Conservation (phyloP, 2,329 filamentous ascomycete species). For the Hirsutella rhossiliensis region DNA sequence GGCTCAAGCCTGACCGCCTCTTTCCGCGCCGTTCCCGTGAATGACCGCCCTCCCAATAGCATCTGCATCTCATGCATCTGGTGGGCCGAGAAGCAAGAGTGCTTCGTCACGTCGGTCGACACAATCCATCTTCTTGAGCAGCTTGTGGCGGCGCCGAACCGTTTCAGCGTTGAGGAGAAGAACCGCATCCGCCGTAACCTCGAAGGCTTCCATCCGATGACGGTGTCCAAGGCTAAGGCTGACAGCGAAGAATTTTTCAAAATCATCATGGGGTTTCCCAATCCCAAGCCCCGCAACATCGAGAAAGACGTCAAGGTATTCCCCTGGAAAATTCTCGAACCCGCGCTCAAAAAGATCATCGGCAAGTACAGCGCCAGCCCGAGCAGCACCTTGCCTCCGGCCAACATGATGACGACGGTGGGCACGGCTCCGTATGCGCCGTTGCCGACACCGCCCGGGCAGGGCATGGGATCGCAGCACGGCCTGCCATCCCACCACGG, state of each 20-base stretch:
- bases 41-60: conserved; percentile 70
- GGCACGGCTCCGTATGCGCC: conserved; percentile 27
- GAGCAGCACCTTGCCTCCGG: conserved; percentile 22
- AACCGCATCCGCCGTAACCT: conserved; percentile 93
- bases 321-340: conserved; percentile 80
- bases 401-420: conserved; percentile 28
- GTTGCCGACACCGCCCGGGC: conserved; percentile 33
- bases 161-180: conserved; percentile 96
- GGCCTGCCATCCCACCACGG: conserved; percentile 13
- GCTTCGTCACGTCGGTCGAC: conserved; percentile 91
- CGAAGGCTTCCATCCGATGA: conserved; percentile 84
- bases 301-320: conserved; percentile 99
- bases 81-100: conserved; percentile 87
- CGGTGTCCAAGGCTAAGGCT: conserved; percentile 82
- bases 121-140: conserved; percentile 93
- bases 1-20: conserved; percentile 71
- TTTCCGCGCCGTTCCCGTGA: conserved; percentile 67
- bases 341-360: conserved; percentile 94
- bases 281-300: conserved; percentile 91
- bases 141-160: conserved; percentile 59
- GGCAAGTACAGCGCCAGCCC: conserved; percentile 70
- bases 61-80: conserved; percentile 96
- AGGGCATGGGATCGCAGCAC: conserved; percentile 18
- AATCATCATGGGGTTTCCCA: conserved; percentile 94
- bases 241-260: conserved; percentile 98